Evolutionary conservation across 2,329 filamentous ascomycete genomes (phyloP).

Genomic region (Diaporthe citri): DNA sequence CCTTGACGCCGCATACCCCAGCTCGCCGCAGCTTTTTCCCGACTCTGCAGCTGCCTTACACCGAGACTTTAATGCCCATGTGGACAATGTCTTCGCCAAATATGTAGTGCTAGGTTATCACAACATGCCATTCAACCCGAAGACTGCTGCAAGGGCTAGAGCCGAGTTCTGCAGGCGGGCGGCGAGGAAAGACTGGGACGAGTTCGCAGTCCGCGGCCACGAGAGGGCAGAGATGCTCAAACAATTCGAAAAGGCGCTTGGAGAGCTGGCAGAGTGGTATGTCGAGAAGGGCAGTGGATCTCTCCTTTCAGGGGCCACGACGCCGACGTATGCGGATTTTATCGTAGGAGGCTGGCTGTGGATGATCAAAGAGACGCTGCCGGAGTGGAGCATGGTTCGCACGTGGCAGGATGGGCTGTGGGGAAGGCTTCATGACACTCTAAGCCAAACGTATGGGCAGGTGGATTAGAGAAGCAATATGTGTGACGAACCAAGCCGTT

Average conservation of each 20-base stretch:
- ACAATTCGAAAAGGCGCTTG: conserved; percentile 57
- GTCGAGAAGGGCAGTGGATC: conserved; percentile 58
- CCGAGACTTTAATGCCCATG: conserved; percentile 61
- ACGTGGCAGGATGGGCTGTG: conserved; percentile 65
- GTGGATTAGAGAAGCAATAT: too few species aligned
- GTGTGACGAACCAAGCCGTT: too few species aligned
- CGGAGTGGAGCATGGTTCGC: conserved; percentile 58
- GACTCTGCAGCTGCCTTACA: not conserved
- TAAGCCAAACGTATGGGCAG: conserved; percentile 51
- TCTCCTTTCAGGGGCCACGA: conserved; percentile 56
- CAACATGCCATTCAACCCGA: conserved; percentile 64
- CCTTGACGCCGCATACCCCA: conserved; percentile 65
- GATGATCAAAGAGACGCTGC: conserved; percentile 57
- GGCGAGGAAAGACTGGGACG: conserved; percentile 58
- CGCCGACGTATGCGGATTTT: conserved; percentile 65
- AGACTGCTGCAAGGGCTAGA: conserved; percentile 56
- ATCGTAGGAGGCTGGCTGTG: conserved; percentile 69
- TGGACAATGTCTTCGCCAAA: conserved; percentile 66
- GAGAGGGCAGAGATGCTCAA: conserved; percentile 52
- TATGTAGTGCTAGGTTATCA: conserved; percentile 56
- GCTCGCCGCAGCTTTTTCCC: conserved; percentile 43
- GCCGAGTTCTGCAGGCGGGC: conserved; percentile 63
- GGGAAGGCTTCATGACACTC: conserved; percentile 61
- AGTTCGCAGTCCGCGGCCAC: conserved; percentile 54
- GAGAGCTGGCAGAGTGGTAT: conserved; percentile 56